Percentiles rank a stretch among this genome's conserved stretches.
Evolutionary conservation across 1,284 basidiomycete genomes (phyloP).

Genomic region (Cryptococcus jaspeensis): DNA sequence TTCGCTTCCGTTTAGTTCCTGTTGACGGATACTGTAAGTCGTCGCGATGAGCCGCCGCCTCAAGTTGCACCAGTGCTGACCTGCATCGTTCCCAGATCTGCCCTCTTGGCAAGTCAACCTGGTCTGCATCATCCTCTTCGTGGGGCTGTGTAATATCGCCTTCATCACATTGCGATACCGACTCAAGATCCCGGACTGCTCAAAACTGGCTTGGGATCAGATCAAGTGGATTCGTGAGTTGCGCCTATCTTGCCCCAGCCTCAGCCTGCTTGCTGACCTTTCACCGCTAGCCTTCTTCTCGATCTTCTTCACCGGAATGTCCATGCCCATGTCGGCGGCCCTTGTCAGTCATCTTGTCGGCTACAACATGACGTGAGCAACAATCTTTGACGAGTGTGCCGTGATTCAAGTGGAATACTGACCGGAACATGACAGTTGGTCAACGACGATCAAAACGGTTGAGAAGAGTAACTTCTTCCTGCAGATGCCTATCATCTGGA

Average conservation of each 20-base stretch:
- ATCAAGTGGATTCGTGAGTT: constrained; percentile 59
- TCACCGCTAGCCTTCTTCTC: constrained; percentile 58
- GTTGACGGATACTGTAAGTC: constrained; percentile 63
- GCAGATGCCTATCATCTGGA: constrained; percentile 76
- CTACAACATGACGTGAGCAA: constrained; percentile 81
- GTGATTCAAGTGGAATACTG: constrained; percentile 59
- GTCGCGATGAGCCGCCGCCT: too few relatives aligned
- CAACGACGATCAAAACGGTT: constrained; percentile 66
- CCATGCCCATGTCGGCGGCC: constrained; percentile 69
- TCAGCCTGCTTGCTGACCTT: not conserved
- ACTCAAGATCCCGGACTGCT: constrained; percentile 61
- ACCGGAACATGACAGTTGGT: constrained; percentile 60
- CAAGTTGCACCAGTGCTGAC: too few relatives aligned
- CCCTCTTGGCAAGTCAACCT: constrained; percentile 51
- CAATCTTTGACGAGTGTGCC: not conserved
- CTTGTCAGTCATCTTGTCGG: constrained; percentile 77
- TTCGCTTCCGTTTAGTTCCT: constrained; percentile 43
- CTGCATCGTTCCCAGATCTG: constrained; percentile 17
- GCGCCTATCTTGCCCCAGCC: not conserved
- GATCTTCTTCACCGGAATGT: constrained; percentile 79
- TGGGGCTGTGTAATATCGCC: constrained; percentile 66
- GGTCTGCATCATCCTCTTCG: constrained; percentile 73
- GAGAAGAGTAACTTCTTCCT: constrained; percentile 82
- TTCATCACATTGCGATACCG: constrained; percentile 74
- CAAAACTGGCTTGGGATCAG: constrained; percentile 63